A percentile compares a stretch with the other conserved stretches of the same genome.
Conservation (phyloP, 805 yeast genomes). For the Ogataea trehalophila region DNA sequence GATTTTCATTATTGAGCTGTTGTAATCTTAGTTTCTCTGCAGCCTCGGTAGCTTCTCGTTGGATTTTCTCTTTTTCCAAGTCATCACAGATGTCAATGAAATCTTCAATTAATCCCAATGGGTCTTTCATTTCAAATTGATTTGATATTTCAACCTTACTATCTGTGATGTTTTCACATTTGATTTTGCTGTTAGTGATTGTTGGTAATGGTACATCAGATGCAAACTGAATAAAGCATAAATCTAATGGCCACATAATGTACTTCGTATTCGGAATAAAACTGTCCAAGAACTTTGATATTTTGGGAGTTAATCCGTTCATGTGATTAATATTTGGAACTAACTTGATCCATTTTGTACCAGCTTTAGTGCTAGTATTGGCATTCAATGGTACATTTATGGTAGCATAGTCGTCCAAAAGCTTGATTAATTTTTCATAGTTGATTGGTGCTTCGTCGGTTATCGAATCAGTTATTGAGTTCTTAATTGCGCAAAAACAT, state of each 20-base stretch:
- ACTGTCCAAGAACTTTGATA: slow-evolving; percentile 47
- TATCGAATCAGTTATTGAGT: slow-evolving; percentile 31
- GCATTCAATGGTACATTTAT: slow-evolving; percentile 12
- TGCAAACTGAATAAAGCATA: slow-evolving; percentile 56
- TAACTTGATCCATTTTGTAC: slow-evolving; percentile 56
- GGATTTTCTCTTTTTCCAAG: slow-evolving; percentile 2
- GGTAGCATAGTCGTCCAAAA: slow-evolving; percentile 34
- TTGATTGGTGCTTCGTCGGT: slow-evolving; percentile 39
- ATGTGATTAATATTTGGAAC: slow-evolving; percentile 65
- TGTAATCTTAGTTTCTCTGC: background rate
- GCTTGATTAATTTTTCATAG: slow-evolving; percentile 30
- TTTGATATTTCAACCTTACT: background rate
- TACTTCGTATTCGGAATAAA: slow-evolving; percentile 39
- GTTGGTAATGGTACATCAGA: slow-evolving; percentile 13
- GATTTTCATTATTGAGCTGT: background rate
- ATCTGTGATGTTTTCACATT: background rate
- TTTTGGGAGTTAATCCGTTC: slow-evolving; percentile 61
- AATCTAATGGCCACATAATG: slow-evolving; percentile 67
- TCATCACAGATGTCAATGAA: slow-evolving; percentile 20
- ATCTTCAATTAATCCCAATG: slow-evolving; percentile 26
- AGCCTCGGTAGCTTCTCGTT: slow-evolving; percentile 4
- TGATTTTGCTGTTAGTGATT: background rate
- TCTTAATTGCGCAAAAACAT: slow-evolving; percentile 35
- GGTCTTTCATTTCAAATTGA: slow-evolving; percentile 16
- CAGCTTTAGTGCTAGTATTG: background rate